These are phyloP conservation scores for Bertia moriformis DNA, from an alignment of 2,329 filamentous ascomycete genomes.

Conservation along the genomic window DNA sequence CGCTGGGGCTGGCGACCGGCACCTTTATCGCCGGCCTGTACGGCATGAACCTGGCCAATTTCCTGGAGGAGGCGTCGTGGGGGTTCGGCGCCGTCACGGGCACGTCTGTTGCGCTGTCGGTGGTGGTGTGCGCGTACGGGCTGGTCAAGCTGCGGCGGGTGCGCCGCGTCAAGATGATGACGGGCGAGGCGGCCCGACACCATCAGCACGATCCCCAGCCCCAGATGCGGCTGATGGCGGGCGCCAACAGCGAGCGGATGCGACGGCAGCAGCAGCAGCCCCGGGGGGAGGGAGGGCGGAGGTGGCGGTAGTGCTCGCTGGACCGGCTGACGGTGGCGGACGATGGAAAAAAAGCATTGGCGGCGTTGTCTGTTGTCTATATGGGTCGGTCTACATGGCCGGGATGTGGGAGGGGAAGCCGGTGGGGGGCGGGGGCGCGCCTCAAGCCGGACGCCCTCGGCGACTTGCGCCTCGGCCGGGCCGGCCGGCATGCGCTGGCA, in stretches of 20 bases:
- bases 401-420: no score
- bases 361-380: no score
- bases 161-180: slow-evolving; percentile 79
- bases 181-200: slow-evolving; percentile 9
- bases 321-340: no score
- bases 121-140: slow-evolving; percentile 70
- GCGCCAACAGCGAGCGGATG: neutral
- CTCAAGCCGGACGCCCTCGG: no score
- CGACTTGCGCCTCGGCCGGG: no score
- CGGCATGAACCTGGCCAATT: slow-evolving; percentile 98
- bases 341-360: no score
- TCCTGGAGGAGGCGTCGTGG: slow-evolving; percentile 83
- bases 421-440: no score
- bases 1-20: slow-evolving; percentile 82
- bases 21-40: slow-evolving; percentile 97
- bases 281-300: no score
- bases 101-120: slow-evolving; percentile 57
- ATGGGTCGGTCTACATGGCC: no score
- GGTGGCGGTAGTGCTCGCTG: no score
- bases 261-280: neutral
- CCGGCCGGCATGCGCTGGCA: no score
- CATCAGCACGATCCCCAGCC: neutral
- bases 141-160: slow-evolving; percentile 71
- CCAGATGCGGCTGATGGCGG: neutral
- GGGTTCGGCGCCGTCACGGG: slow-evolving; percentile 68